phyloP scores from a whole-genome alignment of 768 basidiomycete genomes.

The Podaxis sp. region DNA sequence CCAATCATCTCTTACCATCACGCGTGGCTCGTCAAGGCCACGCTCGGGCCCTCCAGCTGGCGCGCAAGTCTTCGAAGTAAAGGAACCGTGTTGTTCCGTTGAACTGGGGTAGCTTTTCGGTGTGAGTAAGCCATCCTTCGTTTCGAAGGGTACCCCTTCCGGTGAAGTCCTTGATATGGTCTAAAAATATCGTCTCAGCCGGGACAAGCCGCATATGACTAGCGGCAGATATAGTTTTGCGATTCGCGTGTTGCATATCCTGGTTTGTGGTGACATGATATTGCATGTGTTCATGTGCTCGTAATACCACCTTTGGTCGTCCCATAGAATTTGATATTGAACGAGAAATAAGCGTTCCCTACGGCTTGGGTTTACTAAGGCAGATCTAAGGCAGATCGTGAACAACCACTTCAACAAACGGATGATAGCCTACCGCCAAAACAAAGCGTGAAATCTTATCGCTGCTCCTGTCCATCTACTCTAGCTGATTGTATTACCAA shows the following conservation, averaged over 20 bases:
- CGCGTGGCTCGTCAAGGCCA: background rate
- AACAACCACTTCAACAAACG: background rate
- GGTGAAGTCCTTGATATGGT: background rate
- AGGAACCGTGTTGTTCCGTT: slow-evolving; percentile 9
- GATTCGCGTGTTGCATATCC: background rate
- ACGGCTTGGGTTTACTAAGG: no score
- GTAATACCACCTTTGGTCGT: slow-evolving; percentile 4
- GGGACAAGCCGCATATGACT: background rate
- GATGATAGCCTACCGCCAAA: background rate
- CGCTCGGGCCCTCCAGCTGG: background rate
- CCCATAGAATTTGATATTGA: background rate
- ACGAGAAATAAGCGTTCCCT: no score
- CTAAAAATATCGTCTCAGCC: slow-evolving; percentile 1
- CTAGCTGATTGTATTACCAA: slow-evolving; percentile 3
- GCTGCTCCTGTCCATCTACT: background rate
- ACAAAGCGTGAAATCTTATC: background rate
- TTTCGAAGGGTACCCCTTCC: background rate
- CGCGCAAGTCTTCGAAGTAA: background rate
- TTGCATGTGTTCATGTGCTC: slow-evolving; percentile 1
- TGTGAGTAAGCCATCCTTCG: background rate
- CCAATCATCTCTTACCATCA: background rate
- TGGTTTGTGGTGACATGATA: background rate
- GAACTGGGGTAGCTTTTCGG: background rate
- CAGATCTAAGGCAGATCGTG: background rate
- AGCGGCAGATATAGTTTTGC: slow-evolving; percentile 1